phyloP scores from a whole-genome alignment of 1,139 yeast species.

The Maudiozyma humilis region DNA sequence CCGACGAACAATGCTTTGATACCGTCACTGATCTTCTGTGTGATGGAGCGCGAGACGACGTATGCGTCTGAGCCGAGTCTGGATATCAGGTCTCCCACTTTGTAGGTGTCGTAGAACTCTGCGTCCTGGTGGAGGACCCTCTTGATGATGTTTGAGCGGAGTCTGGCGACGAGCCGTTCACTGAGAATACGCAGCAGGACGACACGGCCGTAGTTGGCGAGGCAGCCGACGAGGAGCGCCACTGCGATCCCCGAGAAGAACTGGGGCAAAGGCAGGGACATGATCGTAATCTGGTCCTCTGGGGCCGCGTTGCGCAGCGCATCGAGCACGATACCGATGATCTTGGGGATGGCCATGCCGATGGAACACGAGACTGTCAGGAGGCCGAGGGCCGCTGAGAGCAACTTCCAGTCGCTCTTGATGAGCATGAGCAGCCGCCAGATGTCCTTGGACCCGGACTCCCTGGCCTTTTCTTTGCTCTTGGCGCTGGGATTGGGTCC shows the following conservation, averaged over 20 bases:
- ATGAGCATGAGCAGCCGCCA: slow-evolving; percentile 43
- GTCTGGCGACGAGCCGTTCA: slow-evolving; percentile 75
- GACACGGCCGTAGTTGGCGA: slow-evolving; percentile 74
- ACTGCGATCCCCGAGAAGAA: slow-evolving; percentile 45
- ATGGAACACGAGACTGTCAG: slow-evolving; percentile 53
- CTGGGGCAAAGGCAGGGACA: slow-evolving; percentile 40
- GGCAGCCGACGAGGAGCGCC: slow-evolving; percentile 59
- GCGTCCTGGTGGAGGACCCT: slow-evolving; percentile 80
- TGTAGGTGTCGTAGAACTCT: slow-evolving; percentile 83
- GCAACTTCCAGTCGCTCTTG: slow-evolving; percentile 42
- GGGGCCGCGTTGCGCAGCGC: slow-evolving; percentile 38
- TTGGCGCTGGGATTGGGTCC: background rate
- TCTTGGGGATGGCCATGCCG: slow-evolving; percentile 69
- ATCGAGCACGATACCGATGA: slow-evolving; percentile 72
- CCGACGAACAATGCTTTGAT: slow-evolving; percentile 74
- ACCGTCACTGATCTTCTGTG: slow-evolving; percentile 89
- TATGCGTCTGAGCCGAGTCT: slow-evolving; percentile 84
- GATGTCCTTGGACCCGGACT: slow-evolving; percentile 41
- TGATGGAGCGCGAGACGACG: slow-evolving; percentile 77
- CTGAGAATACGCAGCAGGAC: slow-evolving; percentile 69
- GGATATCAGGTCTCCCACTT: slow-evolving; percentile 89
- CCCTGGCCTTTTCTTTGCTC: slow-evolving; percentile 6
- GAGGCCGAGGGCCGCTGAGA: slow-evolving; percentile 51
- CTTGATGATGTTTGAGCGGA: slow-evolving; percentile 68
- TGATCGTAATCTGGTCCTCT: slow-evolving; percentile 29